Conservation (phyloP, 768 basidiomycete genomes). For the Rossbeevera mucosa region DNA sequence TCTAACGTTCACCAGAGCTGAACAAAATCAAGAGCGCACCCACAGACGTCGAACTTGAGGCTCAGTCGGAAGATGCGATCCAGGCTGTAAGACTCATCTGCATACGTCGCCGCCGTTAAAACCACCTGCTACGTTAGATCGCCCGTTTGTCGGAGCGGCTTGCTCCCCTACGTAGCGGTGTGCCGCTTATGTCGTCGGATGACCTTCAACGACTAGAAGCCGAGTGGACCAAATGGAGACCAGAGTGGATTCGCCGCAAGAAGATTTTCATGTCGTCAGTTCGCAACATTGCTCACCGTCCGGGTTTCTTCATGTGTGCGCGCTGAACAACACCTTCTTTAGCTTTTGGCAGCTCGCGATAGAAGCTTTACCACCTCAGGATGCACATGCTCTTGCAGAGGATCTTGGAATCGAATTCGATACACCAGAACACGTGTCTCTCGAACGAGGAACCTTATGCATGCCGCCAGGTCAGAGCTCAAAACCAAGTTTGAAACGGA, state of each 20-base stretch:
- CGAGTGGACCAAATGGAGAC: constrained; percentile 77
- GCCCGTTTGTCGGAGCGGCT: constrained; percentile 46
- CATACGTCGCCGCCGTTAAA: constrained; percentile 13
- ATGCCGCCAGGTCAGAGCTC: constrained; percentile 24
- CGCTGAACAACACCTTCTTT: constrained; percentile 3
- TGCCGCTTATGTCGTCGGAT: constrained; percentile 60
- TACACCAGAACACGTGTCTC: constrained; percentile 57
- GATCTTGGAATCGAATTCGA: constrained; percentile 81
- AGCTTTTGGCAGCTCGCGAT: constrained; percentile 76
- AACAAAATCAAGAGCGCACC: constrained; percentile 57
- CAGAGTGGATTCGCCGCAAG: constrained; percentile 72
- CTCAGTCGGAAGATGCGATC: constrained; percentile 47
- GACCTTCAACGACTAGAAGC: constrained; percentile 64
- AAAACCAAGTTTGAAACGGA: constrained; percentile 46
- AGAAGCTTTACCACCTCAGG: constrained; percentile 63
- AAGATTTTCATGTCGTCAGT: constrained; percentile 55
- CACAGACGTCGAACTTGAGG: constrained; percentile 62
- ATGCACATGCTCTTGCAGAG: constrained; percentile 62
- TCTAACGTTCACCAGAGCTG: constrained; percentile 48
- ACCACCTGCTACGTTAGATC: constrained; percentile 37
- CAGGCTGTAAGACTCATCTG: constrained; percentile 42
- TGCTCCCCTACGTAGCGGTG: constrained; percentile 60
- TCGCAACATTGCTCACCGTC: not conserved
- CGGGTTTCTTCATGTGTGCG: not conserved
- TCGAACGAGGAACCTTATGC: constrained; percentile 66